A percentile compares a stretch with the other conserved stretches of the same genome.
Conservation (phyloP, 2,329 filamentous ascomycete species). For the Aspergillus spinulosporus region DNA sequence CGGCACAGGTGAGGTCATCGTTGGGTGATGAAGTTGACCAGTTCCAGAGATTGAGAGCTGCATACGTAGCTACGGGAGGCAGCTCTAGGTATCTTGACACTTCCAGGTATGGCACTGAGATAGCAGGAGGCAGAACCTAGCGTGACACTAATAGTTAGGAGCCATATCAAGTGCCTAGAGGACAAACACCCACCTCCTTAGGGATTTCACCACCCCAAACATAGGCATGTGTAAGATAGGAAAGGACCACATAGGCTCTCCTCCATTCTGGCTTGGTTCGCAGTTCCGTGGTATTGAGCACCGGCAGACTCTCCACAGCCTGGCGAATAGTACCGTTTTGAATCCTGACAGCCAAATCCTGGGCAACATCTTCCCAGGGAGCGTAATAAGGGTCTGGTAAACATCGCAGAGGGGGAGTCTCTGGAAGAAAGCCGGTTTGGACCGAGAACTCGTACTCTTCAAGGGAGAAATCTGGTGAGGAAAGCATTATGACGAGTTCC, state of each 20-base stretch:
- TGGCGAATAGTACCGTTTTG: constrained; percentile 72
- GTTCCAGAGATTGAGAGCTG: constrained; percentile 44
- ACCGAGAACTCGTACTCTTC: constrained; percentile 65
- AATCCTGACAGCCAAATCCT: constrained; percentile 76
- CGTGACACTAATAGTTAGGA: not conserved
- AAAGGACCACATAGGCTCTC: constrained; percentile 73
- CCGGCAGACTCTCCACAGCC: constrained; percentile 72
- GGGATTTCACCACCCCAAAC: constrained; percentile 78
- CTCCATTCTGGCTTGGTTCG: constrained; percentile 83
- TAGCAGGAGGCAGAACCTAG: constrained; percentile 39
- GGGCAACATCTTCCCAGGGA: constrained; percentile 80
- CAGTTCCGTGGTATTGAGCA: constrained; percentile 75
- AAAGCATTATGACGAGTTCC: constrained; percentile 25
- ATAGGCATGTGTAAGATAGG: constrained; percentile 76
- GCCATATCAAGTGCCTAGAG: not conserved
- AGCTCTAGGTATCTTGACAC: constrained; percentile 39
- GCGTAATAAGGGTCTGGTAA: constrained; percentile 83
- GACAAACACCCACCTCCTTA: constrained; percentile 56
- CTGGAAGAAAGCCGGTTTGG: constrained; percentile 77
- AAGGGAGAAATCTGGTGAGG: constrained; percentile 44
- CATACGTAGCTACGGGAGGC: constrained; percentile 46
- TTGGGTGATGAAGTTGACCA: constrained; percentile 26
- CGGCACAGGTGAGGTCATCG: constrained; percentile 38
- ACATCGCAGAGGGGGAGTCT: constrained; percentile 69
- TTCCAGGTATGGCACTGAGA: constrained; percentile 40